These are phyloP conservation scores for Mrakia gelida DNA, from an alignment of 768 basidiomycete species.

Conservation along the genomic window DNA sequence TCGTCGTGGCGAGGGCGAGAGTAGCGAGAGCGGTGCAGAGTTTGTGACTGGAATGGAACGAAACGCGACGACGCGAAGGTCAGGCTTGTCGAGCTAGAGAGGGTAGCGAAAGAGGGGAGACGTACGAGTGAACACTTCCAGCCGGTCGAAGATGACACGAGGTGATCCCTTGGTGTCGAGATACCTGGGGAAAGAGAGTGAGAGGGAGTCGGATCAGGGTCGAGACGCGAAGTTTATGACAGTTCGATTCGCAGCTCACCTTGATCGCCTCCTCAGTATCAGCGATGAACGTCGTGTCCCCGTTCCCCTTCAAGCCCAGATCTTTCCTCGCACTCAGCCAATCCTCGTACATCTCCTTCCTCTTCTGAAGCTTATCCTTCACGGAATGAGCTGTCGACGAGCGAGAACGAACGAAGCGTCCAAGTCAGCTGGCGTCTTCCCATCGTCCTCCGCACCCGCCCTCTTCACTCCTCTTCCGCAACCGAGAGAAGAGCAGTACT, in stretches of 20 bases:
- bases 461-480: neutral
- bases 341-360: neutral
- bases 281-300: conserved; percentile 1
- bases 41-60: conserved; percentile 7
- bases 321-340: conserved; percentile 4
- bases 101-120: neutral
- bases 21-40: conserved; percentile 16
- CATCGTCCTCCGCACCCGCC: neutral
- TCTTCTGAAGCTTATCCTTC: neutral
- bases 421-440: neutral
- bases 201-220: neutral
- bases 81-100: neutral
- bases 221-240: neutral
- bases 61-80: neutral
- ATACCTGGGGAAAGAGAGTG: neutral
- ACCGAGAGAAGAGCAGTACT: neutral
- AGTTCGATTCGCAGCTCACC: neutral
- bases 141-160: conserved; percentile 18
- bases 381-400: conserved; percentile 22
- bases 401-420: neutral
- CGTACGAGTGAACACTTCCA: conserved; percentile 23
- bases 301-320: neutral
- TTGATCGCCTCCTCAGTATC: conserved; percentile 14
- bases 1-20: conserved; percentile 13
- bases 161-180: neutral